These are phyloP conservation scores for Hyaloscypha hepaticicola DNA, from an alignment of 495 filamentous ascomycete genomes.

Conservation along the genomic window DNA sequence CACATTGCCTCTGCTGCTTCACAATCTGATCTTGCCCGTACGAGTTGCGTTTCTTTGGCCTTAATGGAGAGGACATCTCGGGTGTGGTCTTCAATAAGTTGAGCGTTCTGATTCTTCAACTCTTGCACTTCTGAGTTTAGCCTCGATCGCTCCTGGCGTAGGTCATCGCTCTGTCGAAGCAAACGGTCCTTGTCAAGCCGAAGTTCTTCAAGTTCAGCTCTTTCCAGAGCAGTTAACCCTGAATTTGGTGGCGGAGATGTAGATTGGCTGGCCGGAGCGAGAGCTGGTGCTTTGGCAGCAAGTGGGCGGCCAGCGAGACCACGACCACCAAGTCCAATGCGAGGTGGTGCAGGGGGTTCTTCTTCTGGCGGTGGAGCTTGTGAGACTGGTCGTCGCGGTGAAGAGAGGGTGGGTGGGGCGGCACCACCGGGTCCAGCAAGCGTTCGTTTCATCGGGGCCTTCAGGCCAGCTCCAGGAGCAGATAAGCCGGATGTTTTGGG, in stretches of 20 bases:
- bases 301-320: conserved; percentile 84
- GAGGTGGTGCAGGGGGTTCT: conserved; percentile 58
- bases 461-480: conserved; percentile 60
- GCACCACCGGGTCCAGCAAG: conserved; percentile 55
- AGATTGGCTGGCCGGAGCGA: conserved; percentile 41
- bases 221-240: conserved; percentile 69
- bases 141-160: conserved; percentile 70
- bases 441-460: conserved; percentile 61
- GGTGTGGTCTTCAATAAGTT: conserved; percentile 96
- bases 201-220: conserved; percentile 86
- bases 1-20: conserved; percentile 84
- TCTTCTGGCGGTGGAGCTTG: conserved; percentile 52
- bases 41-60: conserved; percentile 96
- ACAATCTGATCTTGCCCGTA: conserved; percentile 84
- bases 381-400: conserved; percentile 60
- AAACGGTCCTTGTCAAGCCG: conserved; percentile 78
- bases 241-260: conserved; percentile 43
- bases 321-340: conserved; percentile 70
- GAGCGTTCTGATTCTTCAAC: conserved; percentile 90
- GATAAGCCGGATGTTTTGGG: conserved; percentile 56
- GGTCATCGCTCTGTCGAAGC: conserved; percentile 67
- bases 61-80: conserved; percentile 93
- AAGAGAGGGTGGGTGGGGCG: conserved; percentile 47
- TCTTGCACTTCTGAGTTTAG: conserved; percentile 79
- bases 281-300: conserved; percentile 58